phyloP scores from a whole-genome alignment of 1,284 basidiomycete species.

The Cryptococcus sp. region DNA sequence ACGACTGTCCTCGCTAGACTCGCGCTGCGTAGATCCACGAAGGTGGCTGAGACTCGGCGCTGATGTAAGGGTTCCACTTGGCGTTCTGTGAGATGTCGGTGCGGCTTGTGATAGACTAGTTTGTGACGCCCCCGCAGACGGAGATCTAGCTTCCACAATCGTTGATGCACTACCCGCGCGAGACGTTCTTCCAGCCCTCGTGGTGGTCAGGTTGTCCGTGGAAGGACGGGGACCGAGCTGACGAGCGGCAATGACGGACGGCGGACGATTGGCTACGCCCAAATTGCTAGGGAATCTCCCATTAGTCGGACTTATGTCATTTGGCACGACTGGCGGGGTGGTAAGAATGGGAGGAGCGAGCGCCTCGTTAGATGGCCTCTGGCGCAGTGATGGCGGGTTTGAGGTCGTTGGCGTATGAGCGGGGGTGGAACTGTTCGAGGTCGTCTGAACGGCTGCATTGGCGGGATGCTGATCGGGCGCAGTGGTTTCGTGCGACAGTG shows the following conservation, averaged over 20 bases:
- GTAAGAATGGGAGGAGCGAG: not conserved
- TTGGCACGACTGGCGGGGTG: too few relatives aligned
- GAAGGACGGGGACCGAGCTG: constrained; percentile 7
- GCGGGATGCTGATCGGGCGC: constrained; percentile 22
- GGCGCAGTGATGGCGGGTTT: constrained; percentile 25
- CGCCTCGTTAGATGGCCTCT: constrained; percentile 11
- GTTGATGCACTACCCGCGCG: constrained; percentile 32
- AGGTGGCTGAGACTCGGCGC: constrained; percentile 13
- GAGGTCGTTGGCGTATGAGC: constrained; percentile 29
- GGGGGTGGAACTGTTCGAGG: constrained; percentile 25
- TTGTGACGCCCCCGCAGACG: constrained; percentile 1
- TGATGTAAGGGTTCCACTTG: constrained; percentile 14
- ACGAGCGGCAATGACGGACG: constrained; percentile 4
- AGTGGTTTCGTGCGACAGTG: constrained; percentile 20
- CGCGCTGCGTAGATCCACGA: constrained; percentile 6
- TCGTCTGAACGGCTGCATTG: constrained; percentile 26
- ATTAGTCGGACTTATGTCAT: not conserved
- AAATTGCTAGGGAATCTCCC: constrained; percentile 8
- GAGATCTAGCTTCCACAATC: constrained; percentile 27
- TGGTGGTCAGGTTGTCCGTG: constrained; percentile 17
- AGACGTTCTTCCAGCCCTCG: constrained; percentile 21
- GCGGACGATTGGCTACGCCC: not conserved
- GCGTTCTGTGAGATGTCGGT: constrained; percentile 2
- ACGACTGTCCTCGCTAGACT: constrained; percentile 25
- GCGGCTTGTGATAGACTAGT: not conserved